Evolutionary conservation across 371 early-diverging fungal species (phyloP), one percentile per base, ranked within the genome.

Genomic region (Mucor piriformis): DNA sequence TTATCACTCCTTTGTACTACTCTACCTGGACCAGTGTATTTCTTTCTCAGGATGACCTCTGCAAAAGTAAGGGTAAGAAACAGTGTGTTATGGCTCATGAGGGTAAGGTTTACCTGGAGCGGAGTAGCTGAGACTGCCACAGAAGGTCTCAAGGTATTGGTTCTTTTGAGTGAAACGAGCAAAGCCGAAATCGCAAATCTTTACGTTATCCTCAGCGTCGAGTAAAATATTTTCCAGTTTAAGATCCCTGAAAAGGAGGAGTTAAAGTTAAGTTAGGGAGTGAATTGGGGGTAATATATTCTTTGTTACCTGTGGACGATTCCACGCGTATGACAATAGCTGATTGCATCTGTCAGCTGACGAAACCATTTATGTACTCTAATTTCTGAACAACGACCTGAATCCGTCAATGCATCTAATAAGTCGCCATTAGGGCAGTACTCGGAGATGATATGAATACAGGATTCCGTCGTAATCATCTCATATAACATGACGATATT

Each of bases 121-220:
- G 24, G 92, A 88, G 70, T 93, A 94, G 10, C 89, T 90, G 2
- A 86, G 79, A 32, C 91, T 90, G 0, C 95, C 95, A 69, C 95
- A 94, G 70, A 89, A 91, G 2, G 92, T 90, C 60, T 94, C 94
- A 16, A 93, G 76, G 32, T 90, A 70, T 59, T 84, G 86, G 40
- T 83, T 83, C 40, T 77, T 73, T 27, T 89, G 87, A 27, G 81
- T 83, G 50, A 86, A 83, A 11, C 89, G 78, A n/a, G 93, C 91
- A 77, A 95, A 93, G 18, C 95, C 95, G 81, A 95, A 94, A 75
- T 95, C 95, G 49, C 89, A 88, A 38, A 95, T 74, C 67, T 94
- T 95, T 64, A 90, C 82, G 53, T 88, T 83, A 61, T 87, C 73
- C 49, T 92, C 79, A 27, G 81, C 70, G 61, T 88, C 91, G 42